Conservation (phyloP, 176 grass and related monocot species). For the Aegilops longissima region DNA sequence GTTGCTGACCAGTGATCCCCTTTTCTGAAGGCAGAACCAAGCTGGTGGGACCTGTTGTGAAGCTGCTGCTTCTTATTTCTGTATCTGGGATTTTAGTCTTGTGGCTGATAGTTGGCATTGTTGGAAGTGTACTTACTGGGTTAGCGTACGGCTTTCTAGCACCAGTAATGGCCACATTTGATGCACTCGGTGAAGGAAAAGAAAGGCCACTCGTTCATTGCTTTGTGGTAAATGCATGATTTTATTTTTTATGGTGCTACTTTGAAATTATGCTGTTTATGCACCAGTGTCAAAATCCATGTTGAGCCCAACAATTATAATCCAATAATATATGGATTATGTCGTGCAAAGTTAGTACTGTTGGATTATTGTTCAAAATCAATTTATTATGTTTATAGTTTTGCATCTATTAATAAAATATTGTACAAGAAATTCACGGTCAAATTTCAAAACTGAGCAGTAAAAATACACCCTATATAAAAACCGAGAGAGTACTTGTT, state of each 20-base stretch:
- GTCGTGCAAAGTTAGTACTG: neutral
- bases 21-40: slow-evolving; percentile 77
- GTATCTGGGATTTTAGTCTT: slow-evolving; percentile 43
- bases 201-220: slow-evolving; percentile 63
- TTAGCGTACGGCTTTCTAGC: slow-evolving; percentile 76
- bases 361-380: neutral
- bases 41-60: slow-evolving; percentile 74
- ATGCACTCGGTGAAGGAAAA: slow-evolving; percentile 94
- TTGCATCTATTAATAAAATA: neutral
- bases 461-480: neutral
- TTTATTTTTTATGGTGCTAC: neutral
- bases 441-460: neutral
- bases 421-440: neutral
- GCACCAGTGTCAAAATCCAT: neutral
- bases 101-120: slow-evolving; percentile 63
- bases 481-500: neutral
- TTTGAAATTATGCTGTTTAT: neutral
- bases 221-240: slow-evolving; percentile 56
- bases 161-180: slow-evolving; percentile 85
- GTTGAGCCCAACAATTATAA: too few species aligned
- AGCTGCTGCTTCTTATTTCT: slow-evolving; percentile 58
- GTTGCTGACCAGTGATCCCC: neutral
- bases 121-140: slow-evolving; percentile 67
- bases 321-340: neutral
- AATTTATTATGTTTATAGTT: neutral